Conservation (phyloP, 2,329 filamentous ascomycete species). For the Fusarium gaditjirri region DNA sequence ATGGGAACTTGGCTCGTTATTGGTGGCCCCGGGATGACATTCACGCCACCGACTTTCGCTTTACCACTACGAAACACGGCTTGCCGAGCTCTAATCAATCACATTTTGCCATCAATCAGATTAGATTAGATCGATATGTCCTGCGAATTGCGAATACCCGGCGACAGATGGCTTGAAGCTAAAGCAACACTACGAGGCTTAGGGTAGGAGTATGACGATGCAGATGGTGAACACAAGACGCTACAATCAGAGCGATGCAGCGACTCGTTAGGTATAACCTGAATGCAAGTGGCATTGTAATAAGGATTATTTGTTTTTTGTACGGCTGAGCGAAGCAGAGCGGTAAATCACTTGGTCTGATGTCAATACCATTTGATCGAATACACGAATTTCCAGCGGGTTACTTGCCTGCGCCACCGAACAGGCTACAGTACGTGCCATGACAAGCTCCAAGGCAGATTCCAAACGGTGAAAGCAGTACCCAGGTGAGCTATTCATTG, state of each 20-base stretch:
- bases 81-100: not conserved
- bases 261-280: not conserved
- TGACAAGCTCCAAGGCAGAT: not conserved
- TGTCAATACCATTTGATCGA: not conserved
- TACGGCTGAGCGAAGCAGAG: not conserved
- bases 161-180: not conserved
- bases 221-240: not conserved
- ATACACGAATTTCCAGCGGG: not conserved
- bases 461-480: not conserved
- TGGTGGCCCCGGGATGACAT: not conserved
- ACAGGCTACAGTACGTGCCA: accelerated
- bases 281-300: too few relatives aligned
- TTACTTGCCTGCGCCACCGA: not conserved
- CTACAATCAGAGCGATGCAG: not conserved
- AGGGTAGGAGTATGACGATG: conserved; percentile 1
- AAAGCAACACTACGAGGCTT: not conserved
- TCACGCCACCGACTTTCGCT: not conserved
- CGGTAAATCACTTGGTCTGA: too few relatives aligned
- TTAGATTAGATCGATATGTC: conserved; percentile 21
- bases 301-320: too few relatives aligned
- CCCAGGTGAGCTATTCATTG: accelerated
- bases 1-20: not conserved
- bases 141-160: not conserved
- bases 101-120: conserved; percentile 1
- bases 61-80: not conserved